A percentile compares a stretch with the other conserved stretches of the same genome.
Evolutionary conservation across 192 early-diverging fungal species (phyloP).

Genomic region (Entophlyctis luteolus): DNA sequence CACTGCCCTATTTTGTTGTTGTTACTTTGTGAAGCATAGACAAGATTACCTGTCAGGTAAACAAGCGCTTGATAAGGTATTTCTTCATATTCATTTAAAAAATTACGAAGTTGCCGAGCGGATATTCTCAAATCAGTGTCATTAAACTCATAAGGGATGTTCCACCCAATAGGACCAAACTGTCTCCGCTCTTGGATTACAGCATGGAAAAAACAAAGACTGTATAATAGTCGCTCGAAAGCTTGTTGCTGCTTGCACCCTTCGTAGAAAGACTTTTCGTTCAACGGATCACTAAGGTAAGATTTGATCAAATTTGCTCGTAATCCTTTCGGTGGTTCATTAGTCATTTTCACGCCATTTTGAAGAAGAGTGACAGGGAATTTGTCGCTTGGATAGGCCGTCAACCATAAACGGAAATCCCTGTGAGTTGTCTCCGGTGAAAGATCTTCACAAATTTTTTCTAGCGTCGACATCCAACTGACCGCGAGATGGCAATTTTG

Average conservation of each 20-base stretch:
- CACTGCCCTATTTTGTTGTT: constrained; percentile 53
- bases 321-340: constrained; percentile 55
- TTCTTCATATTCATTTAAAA: constrained; percentile 55
- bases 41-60: constrained; percentile 53
- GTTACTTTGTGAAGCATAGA: constrained; percentile 2
- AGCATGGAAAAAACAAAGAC: constrained; percentile 59
- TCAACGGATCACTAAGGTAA: constrained; percentile 53
- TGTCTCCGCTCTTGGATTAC: constrained; percentile 57
- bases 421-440: constrained; percentile 49
- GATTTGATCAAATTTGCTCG: constrained; percentile 51
- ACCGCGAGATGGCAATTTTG: constrained; percentile 64
- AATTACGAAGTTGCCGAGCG: constrained; percentile 57
- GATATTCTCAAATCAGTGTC: constrained; percentile 62
- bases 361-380: constrained; percentile 58
- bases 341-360: constrained; percentile 65
- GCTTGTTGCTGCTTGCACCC: constrained; percentile 50
- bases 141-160: constrained; percentile 64
- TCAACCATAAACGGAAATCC: constrained; percentile 56
- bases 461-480: constrained; percentile 59
- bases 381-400: constrained; percentile 56
- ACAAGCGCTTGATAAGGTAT: constrained; percentile 53
- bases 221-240: constrained; percentile 56
- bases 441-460: constrained; percentile 61
- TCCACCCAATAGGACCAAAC: constrained; percentile 65
- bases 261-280: constrained; percentile 60